Base-by-base conservation (phyloP, 345 rosid species). In the Balakata baccata region DNA sequence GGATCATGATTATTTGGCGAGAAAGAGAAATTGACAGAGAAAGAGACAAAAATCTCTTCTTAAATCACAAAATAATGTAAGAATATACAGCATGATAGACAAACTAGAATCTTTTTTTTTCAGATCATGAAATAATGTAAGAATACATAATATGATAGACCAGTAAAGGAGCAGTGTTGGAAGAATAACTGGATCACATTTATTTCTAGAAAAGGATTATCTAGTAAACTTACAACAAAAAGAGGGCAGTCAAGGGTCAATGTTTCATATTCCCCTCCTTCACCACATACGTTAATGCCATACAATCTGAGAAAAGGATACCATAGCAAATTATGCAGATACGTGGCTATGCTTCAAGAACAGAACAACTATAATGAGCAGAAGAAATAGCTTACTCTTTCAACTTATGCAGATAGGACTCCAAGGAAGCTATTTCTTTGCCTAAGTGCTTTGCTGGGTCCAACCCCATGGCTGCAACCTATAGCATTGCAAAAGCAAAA, bases 191-290 rank as follows among this genome's bases (percentile, higher is more conserved):
- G 29, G 64, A 66, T 70, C 49, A 23, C 49, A n/a, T 51, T 50
- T 51, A 59, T 13, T 37, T 39, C 16, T 64, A 57, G 47, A 64
- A 63, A 64, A 74, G 51, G 75, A 46, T 65, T 37, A 78, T 11
- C 5, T 43, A 11, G 69, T 56, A 75, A 66, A 69, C 89, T 82
- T 86, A 92, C 99, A 11, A 79, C 82, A 80, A 96, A 96, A 74
- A 96, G 93, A 0, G 97, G 98, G 78, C 97, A 93, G 84, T 96
- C 99, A 11, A 93, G 96, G 23, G 99, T 93, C 86, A 96, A 70
- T 20, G 93, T 91, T 80, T 93, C 98, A 68, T 96, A 96, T 83
- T 96, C 98, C 65, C 99, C 98, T 85, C 98, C 99, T 84, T 96
- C 99, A 66, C 99, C 98, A 74, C 98, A 96, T 13, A 96, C 93